Percentiles rank a stretch among this genome's conserved stretches.
phyloP scores from a whole-genome alignment of 1,284 basidiomycete species.

The Marasmius sp. region DNA sequence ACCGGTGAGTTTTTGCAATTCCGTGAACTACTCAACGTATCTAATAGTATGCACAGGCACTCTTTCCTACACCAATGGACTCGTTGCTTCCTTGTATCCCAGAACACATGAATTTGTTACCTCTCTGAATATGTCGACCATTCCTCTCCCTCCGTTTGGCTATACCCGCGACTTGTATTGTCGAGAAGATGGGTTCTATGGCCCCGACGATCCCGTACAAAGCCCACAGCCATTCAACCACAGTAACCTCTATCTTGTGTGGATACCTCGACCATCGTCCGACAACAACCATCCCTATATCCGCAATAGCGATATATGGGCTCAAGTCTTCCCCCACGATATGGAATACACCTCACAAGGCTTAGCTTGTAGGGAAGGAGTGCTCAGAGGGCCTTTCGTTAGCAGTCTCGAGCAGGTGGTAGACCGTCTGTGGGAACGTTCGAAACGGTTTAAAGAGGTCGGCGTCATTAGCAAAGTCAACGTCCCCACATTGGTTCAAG shows the following conservation, averaged over 20 bases:
- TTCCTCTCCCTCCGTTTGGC: background rate
- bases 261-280: background rate
- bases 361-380: background rate
- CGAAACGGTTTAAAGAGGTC: too few relatives aligned
- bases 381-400: background rate
- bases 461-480: background rate
- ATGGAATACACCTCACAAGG: background rate
- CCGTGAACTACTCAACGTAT: too few relatives aligned
- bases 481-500: background rate
- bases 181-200: background rate
- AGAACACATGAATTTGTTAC: constrained; percentile 1
- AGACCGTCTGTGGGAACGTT: background rate
- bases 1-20: too few relatives aligned
- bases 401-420: background rate
- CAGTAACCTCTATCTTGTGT: background rate
- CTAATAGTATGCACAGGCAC: too few relatives aligned
- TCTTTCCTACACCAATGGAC: too few relatives aligned
- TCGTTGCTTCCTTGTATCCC: too few relatives aligned
- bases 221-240: constrained; percentile 4
- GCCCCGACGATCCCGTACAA: constrained; percentile 2
- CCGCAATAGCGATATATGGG: background rate
- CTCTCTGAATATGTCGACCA: background rate
- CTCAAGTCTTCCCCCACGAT: background rate
- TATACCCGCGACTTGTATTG: constrained; percentile 6
- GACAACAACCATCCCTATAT: background rate